phyloP scores from a whole-genome alignment of 2,329 filamentous ascomycete species.

The Penicillium palitans region DNA sequence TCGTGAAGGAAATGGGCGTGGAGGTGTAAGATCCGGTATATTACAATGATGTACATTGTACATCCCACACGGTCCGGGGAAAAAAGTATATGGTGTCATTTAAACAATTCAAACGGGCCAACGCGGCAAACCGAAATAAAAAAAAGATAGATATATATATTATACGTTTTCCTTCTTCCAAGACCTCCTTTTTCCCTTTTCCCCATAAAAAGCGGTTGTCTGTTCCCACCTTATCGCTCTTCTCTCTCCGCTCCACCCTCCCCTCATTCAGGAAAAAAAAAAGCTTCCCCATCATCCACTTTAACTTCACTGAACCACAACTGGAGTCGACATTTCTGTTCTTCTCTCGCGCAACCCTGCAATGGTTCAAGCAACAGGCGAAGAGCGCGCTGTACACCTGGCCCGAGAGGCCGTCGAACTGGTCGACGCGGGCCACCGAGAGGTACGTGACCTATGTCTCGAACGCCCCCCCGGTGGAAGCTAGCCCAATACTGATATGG shows the following conservation, averaged over 20 bases:
- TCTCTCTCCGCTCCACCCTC: conserved; percentile 15
- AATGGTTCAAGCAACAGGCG: conserved; percentile 46
- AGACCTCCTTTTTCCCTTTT: conserved; percentile 7
- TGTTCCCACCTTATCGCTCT: conserved; percentile 13
- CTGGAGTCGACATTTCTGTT: neutral
- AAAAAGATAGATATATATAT: neutral
- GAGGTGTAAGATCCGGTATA: neutral
- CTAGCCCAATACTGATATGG: neutral
- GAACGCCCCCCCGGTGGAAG: neutral
- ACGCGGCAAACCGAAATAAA: conserved; percentile 5
- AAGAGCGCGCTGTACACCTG: conserved; percentile 49
- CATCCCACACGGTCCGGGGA: neutral
- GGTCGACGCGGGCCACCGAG: conserved; percentile 47
- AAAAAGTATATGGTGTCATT: neutral
- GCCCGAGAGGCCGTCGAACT: conserved; percentile 50
- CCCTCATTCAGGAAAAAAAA: conserved; percentile 15
- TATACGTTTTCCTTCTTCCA: neutral
- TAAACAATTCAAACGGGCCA: neutral
- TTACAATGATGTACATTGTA: neutral
- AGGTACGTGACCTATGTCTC: conserved; percentile 35
- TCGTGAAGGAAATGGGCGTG: conserved; percentile 12
- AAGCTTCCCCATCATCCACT: conserved; percentile 5
- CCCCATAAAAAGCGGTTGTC: conserved; percentile 9
- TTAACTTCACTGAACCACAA: neutral
- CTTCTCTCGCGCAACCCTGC: conserved; percentile 29